Evolutionary conservation across 2,329 filamentous ascomycete species (phyloP).

Genomic region (Fusarium coicis): DNA sequence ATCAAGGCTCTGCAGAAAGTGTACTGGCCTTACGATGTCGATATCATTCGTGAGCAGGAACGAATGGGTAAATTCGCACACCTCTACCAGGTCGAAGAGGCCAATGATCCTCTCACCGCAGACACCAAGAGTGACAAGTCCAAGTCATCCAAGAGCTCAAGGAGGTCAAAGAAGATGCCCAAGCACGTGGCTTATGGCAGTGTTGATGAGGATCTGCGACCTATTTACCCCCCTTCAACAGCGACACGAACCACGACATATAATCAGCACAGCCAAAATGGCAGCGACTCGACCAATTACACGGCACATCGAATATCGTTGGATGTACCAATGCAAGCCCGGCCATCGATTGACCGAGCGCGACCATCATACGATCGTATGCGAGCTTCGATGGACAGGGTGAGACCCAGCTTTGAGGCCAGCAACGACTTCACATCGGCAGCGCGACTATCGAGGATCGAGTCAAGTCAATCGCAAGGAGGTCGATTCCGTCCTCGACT

Average conservation of each 20-base stretch:
- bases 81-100: slow-evolving; percentile 58
- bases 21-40: slow-evolving; percentile 90
- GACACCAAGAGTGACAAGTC: slow-evolving; percentile 53
- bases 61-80: slow-evolving; percentile 84
- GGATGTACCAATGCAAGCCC: slow-evolving; percentile 57
- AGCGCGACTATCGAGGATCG: slow-evolving; percentile 83
- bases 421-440: slow-evolving; percentile 93
- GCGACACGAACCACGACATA: slow-evolving; percentile 79
- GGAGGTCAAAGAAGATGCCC: slow-evolving; percentile 55
- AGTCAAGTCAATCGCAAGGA: slow-evolving; percentile 71
- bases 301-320: slow-evolving; percentile 73
- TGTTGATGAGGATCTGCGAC: slow-evolving; percentile 87
- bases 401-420: slow-evolving; percentile 84
- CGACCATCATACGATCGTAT: slow-evolving; percentile 90
- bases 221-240: slow-evolving; percentile 93
- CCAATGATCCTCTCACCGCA: slow-evolving; percentile 52
- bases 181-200: slow-evolving; percentile 70
- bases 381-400: slow-evolving; percentile 86
- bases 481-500: slow-evolving; percentile 51
- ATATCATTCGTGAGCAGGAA: slow-evolving; percentile 95
- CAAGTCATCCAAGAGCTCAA: slow-evolving; percentile 68
- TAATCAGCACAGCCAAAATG: slow-evolving; percentile 85
- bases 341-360: slow-evolving; percentile 73
- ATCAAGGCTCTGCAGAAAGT: slow-evolving; percentile 93
- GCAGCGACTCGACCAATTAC: slow-evolving; percentile 94